Base-by-base conservation (phyloP, 2,329 filamentous ascomycete species). In the Drechslera avenae region DNA sequence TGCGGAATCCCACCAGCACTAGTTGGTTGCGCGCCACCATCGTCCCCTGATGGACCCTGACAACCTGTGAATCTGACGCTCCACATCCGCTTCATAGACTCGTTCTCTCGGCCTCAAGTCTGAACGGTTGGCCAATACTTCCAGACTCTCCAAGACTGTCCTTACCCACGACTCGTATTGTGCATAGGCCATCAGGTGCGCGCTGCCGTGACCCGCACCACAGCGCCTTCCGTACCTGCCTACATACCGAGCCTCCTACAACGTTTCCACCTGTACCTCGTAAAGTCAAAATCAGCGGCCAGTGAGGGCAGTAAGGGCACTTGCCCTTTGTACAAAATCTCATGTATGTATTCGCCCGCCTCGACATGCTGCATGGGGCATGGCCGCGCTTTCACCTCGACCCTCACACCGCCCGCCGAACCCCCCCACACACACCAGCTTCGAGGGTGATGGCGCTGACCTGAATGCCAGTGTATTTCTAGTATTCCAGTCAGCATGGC, bases 401-500 rank as follows among this genome's bases (percentile, higher is more conserved):
- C 66, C 66, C 56, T 59, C 67, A 63, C 68, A 69, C 71, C 67
- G 69, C 71, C 65, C 57, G 60, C 63, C 66, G 66, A 69, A 68
- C 71, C 66, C 64, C 61, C 68, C n/a, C n/a, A n/a, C n/a, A n/a
- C n/a, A 59, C 56, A 55, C 63, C 55, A 54, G 54, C 41, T 51
- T 41, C 50, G 51, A 52, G 30, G 48, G 42, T 48, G 54, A 54
- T 49, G 46, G 50, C 54, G 62, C 69, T 73, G 68, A 73, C 63
- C n/a, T 36, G 39, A 12, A 21, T 14, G n/a, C 33, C 65, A 72
- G 69, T 73, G 69, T 72, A 72, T 71, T 72, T 72, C 60, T 73
- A 72, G 64, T 60, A 64, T 57, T 55, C 52, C 28, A 46, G 37
- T 49, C 53, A 65, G 41, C 48, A 89, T 89, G 86, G 83, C 85